phyloP scores from a whole-genome alignment of 2,329 filamentous ascomycete genomes.

The Cercospora canescens region DNA sequence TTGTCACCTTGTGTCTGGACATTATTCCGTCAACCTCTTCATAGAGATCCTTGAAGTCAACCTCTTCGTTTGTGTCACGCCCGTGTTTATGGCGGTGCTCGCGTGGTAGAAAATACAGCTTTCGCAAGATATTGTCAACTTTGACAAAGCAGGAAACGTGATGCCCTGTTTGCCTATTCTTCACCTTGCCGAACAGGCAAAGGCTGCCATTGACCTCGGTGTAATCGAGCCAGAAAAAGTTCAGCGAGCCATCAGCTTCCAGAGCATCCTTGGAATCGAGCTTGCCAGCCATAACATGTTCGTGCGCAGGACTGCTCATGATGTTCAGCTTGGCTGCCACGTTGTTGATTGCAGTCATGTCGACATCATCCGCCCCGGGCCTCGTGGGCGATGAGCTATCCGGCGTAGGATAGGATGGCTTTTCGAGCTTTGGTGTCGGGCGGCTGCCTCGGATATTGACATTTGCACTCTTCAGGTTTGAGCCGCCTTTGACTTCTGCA shows the following conservation, averaged over 20 bases:
- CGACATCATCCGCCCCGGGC: slow-evolving; percentile 53
- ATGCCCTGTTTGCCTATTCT: slow-evolving; percentile 76
- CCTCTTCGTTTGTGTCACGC: slow-evolving; percentile 70
- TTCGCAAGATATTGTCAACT: slow-evolving; percentile 89
- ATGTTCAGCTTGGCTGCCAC: slow-evolving; percentile 86
- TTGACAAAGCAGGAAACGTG: slow-evolving; percentile 95
- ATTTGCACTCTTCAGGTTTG: slow-evolving; percentile 64
- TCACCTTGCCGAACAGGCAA: slow-evolving; percentile 93
- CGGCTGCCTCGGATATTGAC: slow-evolving; percentile 85
- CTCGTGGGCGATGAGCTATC: slow-evolving; percentile 74
- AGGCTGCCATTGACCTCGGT: slow-evolving; percentile 87
- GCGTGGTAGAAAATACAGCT: slow-evolving; percentile 89
- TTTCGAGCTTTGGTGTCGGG: slow-evolving; percentile 70
- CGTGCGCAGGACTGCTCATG: slow-evolving; percentile 70
- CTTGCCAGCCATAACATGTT: slow-evolving; percentile 71
- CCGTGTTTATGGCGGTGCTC: slow-evolving; percentile 61
- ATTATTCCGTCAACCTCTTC: slow-evolving; percentile 85
- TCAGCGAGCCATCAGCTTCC: slow-evolving; percentile 88
- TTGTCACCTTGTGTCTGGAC: slow-evolving; percentile 78
- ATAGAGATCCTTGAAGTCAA: slow-evolving; percentile 88
- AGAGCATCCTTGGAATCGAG: slow-evolving; percentile 79
- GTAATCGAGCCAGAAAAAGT: slow-evolving; percentile 97
- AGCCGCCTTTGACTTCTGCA: slow-evolving; percentile 68
- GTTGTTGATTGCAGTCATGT: slow-evolving; percentile 87
- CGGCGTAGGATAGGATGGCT: slow-evolving; percentile 68